Conservation (phyloP, 225 moss, liverwort and hornwort species). For the Physcomitrium patens region DNA sequence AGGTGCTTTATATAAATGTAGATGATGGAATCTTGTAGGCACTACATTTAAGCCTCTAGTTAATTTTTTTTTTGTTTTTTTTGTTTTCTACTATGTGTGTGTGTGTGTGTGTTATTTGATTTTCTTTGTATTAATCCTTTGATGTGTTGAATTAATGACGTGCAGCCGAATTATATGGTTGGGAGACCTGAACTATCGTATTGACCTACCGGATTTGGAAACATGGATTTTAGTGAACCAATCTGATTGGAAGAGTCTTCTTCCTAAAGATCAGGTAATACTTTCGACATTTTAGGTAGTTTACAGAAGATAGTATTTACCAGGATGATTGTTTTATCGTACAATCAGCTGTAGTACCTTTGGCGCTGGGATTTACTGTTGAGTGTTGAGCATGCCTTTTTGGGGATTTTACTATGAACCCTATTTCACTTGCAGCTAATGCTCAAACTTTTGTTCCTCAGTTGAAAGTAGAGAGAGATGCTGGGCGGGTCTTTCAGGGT, state of each 20-base stretch:
- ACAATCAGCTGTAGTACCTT: neutral
- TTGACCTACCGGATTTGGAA: constrained; percentile 32
- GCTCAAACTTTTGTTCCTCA: constrained; percentile 8
- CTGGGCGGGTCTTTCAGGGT: constrained; percentile 39
- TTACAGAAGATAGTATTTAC: neutral
- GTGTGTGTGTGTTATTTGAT: too few species aligned
- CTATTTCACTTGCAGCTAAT: neutral
- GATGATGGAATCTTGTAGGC: too few species aligned
- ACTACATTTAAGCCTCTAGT: too few species aligned
- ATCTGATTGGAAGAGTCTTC: constrained; percentile 36
- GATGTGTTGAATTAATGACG: neutral
- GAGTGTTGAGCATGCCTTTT: too few species aligned
- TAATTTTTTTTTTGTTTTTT: too few species aligned
- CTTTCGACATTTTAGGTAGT: neutral
- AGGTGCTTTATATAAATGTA: too few species aligned
- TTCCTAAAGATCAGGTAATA: constrained; percentile 38
- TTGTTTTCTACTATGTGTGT: too few species aligned
- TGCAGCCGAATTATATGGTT: constrained; percentile 46
- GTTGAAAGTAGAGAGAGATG: constrained; percentile 40
- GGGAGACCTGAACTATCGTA: constrained; percentile 46
- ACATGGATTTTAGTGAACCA: constrained; percentile 28
- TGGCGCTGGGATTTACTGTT: too few species aligned
- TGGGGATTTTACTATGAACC: neutral
- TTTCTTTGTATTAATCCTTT: neutral
- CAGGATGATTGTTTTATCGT: too few species aligned